Conservation (phyloP, 257 asterid genomes). For the Capsicum chinense region DNA sequence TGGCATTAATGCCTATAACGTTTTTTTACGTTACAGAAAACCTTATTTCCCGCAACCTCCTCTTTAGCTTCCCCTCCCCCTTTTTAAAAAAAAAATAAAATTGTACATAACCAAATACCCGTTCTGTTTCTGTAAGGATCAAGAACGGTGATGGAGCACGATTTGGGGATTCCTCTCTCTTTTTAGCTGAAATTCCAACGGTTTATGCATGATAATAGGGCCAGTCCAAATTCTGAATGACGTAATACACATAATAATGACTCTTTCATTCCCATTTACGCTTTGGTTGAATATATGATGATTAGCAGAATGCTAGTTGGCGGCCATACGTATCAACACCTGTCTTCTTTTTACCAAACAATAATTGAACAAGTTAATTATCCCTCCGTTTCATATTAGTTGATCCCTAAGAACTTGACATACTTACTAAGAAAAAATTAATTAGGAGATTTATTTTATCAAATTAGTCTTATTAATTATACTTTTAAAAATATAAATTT, state of each 20-base stretch:
- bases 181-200: constrained; percentile 15
- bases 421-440: no score
- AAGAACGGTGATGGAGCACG: not conserved
- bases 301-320: constrained; percentile 19
- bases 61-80: no score
- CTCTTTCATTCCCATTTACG: not conserved
- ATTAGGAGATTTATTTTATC: no score
- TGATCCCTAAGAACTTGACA: no score
- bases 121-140: not conserved
- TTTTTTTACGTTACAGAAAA: not conserved
- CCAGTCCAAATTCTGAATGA: not conserved
- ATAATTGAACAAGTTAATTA: not conserved
- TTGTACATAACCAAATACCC: constrained; percentile 4
- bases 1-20: not conserved
- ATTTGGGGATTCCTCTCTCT: not conserved
- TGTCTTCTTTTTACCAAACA: constrained; percentile 11
- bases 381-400: no score
- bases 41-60: constrained; percentile 4
- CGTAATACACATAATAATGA: constrained; percentile 1
- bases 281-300: not conserved
- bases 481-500: no score
- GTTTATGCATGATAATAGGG: not conserved
- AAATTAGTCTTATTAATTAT: no score
- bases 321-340: not conserved
- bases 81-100: not conserved